Base-by-base conservation (phyloP, 2,329 filamentous ascomycete genomes). In the Sporothrix euskadiensis region DNA sequence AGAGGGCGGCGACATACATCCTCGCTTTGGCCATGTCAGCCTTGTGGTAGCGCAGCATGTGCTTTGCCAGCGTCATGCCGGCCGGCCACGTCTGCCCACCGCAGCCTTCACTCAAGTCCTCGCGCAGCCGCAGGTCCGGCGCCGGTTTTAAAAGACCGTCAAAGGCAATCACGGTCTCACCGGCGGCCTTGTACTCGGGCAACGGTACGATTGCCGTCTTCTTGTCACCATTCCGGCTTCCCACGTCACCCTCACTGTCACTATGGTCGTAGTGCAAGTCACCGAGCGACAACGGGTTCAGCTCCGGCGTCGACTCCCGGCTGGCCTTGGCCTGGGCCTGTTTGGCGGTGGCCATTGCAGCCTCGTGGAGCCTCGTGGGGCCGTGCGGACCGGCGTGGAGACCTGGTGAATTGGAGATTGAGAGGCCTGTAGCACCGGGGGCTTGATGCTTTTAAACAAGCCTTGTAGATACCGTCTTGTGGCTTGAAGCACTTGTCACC, bases 51-150 rank as follows among this genome's bases (percentile, higher is more conserved):
- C 91, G 88, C 74, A 98, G 85, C 87, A 98, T 88, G 80, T 98
- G 97, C 81, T 91, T 93, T 26, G 92, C 88, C 71, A 99, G 85
- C 19, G 96, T 88, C 89, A 97, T 92, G 12, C 96, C 96, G 0
- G 95, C 95, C 3, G 94, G 95, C 96, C 96, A 98, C 12, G 97
- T 87, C 82, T 97, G 93, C 2, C 96, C 96, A 68, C 96, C 96
- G 81, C 96, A 98, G 75, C 96, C 96, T 76, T 92, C 89, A 73
- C 88, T 89, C 66, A 97, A 87, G 81, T 98, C 94, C 81, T 98
- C 94, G 78, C 93, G 92, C 19, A 98, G 88, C 74, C 88, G 86
- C 75, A 98, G 86, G 12, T 92, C 90, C 66, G 87, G 84, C 26
- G 85, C 82, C 69, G 96, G 76, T 44, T 44, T 86, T 71, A 96